These are phyloP conservation scores for Vaccinium macrocarpon DNA, from an alignment of 148 eudicot genomes.

Conservation along the genomic window DNA sequence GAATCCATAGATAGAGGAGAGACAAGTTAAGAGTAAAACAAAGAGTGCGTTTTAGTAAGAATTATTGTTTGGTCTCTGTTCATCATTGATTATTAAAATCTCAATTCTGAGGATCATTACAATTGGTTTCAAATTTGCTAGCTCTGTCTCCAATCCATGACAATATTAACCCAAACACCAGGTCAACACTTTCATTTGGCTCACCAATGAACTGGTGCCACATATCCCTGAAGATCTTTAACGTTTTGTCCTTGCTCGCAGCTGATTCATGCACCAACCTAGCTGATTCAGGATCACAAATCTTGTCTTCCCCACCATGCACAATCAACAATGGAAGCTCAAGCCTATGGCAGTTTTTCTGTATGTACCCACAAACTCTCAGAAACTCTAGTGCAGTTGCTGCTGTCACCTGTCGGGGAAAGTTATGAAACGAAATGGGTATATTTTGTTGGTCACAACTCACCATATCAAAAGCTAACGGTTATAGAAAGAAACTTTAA, in stretches of 20 bases:
- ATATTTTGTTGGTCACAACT: too few species aligned
- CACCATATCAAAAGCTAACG: too few species aligned
- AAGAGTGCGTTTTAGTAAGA: not conserved
- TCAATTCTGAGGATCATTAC: not conserved
- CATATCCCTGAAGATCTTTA: constrained; percentile 34
- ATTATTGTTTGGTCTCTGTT: not conserved
- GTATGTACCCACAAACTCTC: constrained; percentile 34
- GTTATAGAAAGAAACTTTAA: too few species aligned
- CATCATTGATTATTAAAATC: not conserved
- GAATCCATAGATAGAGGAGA: not conserved
- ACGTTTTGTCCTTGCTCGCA: constrained; percentile 34
- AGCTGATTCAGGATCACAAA: constrained; percentile 45
- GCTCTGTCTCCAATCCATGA: constrained; percentile 43
- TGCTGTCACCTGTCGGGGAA: constrained; percentile 21
- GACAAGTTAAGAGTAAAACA: not conserved
- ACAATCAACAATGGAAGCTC: constrained; percentile 38
- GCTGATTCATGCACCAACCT: constrained; percentile 28
- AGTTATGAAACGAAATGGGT: not conserved
- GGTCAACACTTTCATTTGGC: constrained; percentile 34
- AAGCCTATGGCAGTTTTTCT: constrained; percentile 28
- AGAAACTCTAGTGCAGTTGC: constrained; percentile 39
- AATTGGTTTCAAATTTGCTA: constrained; percentile 1
- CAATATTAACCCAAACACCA: constrained; percentile 31
- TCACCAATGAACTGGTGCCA: constrained; percentile 56
- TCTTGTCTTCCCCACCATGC: constrained; percentile 42